phyloP scores from a whole-genome alignment of 805 yeast genomes.

The Hanseniaspora thailandica region DNA sequence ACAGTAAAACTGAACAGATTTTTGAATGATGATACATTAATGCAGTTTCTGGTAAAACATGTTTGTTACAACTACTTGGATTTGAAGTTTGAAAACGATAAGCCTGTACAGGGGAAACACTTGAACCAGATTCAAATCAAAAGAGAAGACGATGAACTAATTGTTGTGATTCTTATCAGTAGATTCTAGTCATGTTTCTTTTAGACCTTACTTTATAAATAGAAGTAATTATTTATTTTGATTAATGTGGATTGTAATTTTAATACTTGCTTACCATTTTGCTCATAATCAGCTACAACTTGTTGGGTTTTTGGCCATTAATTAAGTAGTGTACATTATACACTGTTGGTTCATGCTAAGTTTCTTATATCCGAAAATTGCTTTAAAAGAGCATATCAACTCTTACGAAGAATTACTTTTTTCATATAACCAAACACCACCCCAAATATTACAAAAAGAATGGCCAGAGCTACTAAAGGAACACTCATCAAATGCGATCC shows the following conservation, averaged over 20 bases:
- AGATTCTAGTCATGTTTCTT: no score
- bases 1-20: neutral
- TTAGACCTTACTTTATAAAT: no score
- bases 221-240: no score
- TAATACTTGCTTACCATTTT: no score
- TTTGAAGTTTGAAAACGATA: neutral
- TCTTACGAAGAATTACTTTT: no score
- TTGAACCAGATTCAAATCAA: neutral
- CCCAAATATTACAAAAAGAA: constrained; percentile 1
- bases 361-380: neutral
- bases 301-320: no score
- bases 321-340: no score
- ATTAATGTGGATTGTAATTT: no score
- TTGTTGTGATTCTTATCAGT: no score
- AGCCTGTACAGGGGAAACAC: neutral
- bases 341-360: no score
- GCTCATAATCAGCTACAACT: no score
- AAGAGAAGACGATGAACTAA: neutral
- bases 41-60: constrained; percentile 1
- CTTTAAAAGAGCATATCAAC: no score
- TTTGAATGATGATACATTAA: neutral
- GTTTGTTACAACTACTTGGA: constrained; percentile 6
- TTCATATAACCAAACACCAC: neutral
- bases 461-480: constrained; percentile 50
- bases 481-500: constrained; percentile 67